Evolutionary conservation across 2,329 filamentous ascomycete genomes (phyloP).

Genomic region (Pseudogymnoascus sp.): DNA sequence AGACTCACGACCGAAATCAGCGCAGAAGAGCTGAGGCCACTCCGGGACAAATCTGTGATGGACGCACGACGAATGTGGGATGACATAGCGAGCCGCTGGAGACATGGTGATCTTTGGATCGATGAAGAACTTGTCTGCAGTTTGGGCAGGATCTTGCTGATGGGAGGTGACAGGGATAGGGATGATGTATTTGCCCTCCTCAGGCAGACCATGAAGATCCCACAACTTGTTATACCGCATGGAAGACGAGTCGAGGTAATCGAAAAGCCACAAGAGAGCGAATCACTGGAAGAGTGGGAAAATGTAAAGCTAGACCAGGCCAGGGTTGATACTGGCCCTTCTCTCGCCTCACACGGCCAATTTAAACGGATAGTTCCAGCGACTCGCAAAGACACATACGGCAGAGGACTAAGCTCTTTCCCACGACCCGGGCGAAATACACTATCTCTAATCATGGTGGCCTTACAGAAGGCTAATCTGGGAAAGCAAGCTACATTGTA

Average conservation of each 20-base stretch:
- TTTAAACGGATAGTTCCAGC: constrained; percentile 13
- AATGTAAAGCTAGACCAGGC: neutral
- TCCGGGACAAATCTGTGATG: constrained; percentile 43
- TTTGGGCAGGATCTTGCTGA: constrained; percentile 73
- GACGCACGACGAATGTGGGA: constrained; percentile 74
- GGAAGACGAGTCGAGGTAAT: neutral
- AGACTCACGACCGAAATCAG: constrained; percentile 21
- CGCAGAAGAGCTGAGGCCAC: constrained; percentile 29
- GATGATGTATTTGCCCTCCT: constrained; percentile 68
- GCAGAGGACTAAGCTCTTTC: constrained; percentile 25
- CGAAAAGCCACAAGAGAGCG: neutral
- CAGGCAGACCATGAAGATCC: constrained; percentile 75
- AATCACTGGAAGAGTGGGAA: constrained; percentile 10
- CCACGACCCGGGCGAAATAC: constrained; percentile 47
- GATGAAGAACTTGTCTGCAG: constrained; percentile 74
- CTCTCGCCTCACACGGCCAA: constrained; percentile 5
- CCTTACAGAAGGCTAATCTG: constrained; percentile 54
- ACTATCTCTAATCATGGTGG: constrained; percentile 63
- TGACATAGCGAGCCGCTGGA: constrained; percentile 73
- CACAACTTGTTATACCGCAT: constrained; percentile 36
- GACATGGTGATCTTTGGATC: constrained; percentile 58
- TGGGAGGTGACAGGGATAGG: constrained; percentile 57
- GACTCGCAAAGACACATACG: constrained; percentile 11
- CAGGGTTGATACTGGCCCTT: neutral
- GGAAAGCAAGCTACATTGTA: constrained; percentile 63